These are phyloP conservation scores for Tylopilus felleus DNA, from an alignment of 768 basidiomycete genomes.

Conservation along the genomic window DNA sequence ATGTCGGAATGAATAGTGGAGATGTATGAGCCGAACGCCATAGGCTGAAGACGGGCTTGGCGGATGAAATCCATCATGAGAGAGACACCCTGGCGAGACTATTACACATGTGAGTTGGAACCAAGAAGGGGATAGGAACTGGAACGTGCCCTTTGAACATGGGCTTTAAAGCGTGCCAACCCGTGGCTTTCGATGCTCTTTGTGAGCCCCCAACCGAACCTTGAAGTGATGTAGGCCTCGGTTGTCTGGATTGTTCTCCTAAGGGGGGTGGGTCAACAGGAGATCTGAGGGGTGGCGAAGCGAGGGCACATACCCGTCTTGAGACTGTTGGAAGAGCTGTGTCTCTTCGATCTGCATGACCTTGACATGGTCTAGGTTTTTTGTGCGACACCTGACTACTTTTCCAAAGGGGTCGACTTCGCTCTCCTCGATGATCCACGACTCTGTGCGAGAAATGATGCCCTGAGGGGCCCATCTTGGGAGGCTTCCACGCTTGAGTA, in stretches of 20 bases:
- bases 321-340: constrained; percentile 63
- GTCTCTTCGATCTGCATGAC: constrained; percentile 91
- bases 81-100: constrained; percentile 88
- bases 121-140: neutral
- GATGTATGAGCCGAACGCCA: constrained; percentile 40
- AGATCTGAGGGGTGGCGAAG: neutral
- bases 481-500: constrained; percentile 87
- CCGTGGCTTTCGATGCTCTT: constrained; percentile 86
- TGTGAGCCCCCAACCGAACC: constrained; percentile 88
- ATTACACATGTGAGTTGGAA: constrained; percentile 2
- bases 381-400: constrained; percentile 73
- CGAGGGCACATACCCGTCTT: constrained; percentile 58
- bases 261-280: constrained; percentile 5
- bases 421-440: constrained; percentile 94
- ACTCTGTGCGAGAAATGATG: constrained; percentile 80
- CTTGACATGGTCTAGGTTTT: constrained; percentile 92
- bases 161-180: constrained; percentile 78
- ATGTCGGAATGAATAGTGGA: constrained; percentile 33
- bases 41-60: constrained; percentile 63
- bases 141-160: constrained; percentile 71
- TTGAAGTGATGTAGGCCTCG: constrained; percentile 82
- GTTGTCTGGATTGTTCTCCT: constrained; percentile 84
- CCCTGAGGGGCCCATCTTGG: constrained; percentile 89
- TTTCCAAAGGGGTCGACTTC: constrained; percentile 85
- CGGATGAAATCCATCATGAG: constrained; percentile 76